A percentile compares a stretch with the other conserved stretches of the same genome.
Evolutionary conservation across 352 stramenopile species (phyloP).

Genomic region (Blastocystis sp.): DNA sequence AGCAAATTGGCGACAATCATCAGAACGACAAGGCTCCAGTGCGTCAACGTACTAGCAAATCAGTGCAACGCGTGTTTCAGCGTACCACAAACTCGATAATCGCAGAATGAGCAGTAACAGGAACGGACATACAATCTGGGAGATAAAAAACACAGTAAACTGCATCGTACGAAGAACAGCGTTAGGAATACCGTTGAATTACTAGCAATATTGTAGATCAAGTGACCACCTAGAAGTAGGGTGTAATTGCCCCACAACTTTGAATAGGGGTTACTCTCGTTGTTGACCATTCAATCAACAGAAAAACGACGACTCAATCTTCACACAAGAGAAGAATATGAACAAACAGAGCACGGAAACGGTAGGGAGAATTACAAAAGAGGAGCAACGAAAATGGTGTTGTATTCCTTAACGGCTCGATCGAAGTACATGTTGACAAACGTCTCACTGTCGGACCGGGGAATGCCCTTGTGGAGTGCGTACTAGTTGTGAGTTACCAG

Average conservation of each 20-base stretch:
- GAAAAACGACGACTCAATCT: neutral
- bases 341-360: neutral
- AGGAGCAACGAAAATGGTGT: neutral
- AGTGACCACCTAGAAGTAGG: neutral
- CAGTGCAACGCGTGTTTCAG: neutral
- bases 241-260: neutral
- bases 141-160: neutral
- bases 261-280: constrained; percentile 32
- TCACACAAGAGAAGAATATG: neutral
- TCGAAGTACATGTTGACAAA: constrained; percentile 25
- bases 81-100: neutral
- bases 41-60: neutral
- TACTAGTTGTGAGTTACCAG: neutral
- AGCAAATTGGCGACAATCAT: neutral
- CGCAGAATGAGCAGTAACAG: neutral
- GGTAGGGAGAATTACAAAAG: neutral
- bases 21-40: neutral
- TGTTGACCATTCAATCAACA: constrained; percentile 31
- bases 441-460: neutral
- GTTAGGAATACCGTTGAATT: neutral
- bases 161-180: neutral
- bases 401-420: constrained; percentile 8
- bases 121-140: neutral
- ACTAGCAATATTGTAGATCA: neutral
- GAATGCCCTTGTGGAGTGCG: neutral